phyloP scores from a whole-genome alignment of 2,329 filamentous ascomycete species.

The Venturia aucupariae region DNA sequence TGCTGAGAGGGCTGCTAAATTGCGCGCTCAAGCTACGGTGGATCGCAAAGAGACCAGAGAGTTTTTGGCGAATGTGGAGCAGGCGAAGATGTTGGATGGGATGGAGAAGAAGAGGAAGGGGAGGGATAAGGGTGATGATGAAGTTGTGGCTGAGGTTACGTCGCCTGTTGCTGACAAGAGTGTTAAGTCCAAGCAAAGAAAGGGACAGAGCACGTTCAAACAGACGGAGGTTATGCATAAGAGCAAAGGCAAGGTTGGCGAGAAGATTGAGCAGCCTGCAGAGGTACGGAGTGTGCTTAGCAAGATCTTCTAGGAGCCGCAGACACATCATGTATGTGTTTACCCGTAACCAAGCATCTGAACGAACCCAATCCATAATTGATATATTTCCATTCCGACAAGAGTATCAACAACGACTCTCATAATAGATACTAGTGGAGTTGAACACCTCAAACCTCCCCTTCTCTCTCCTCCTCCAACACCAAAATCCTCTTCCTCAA shows the following conservation, averaged over 20 bases:
- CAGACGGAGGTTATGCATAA: slow-evolving; percentile 54
- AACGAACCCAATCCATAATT: too few relatives aligned
- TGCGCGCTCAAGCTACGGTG: slow-evolving; percentile 69
- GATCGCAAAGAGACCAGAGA: slow-evolving; percentile 71
- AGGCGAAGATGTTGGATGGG: slow-evolving; percentile 66
- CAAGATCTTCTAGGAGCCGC: slow-evolving; percentile 26
- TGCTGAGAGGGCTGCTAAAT: slow-evolving; percentile 64
- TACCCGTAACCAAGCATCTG: too few relatives aligned
- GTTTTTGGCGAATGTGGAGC: slow-evolving; percentile 71
- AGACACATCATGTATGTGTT: background rate
- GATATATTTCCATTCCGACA: too few relatives aligned
- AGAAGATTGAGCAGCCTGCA: slow-evolving; percentile 16
- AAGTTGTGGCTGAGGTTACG: slow-evolving; percentile 24
- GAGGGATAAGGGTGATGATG: slow-evolving; percentile 41
- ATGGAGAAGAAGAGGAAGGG: slow-evolving; percentile 50
- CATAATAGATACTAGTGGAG: too few relatives aligned
- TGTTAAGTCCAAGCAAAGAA: slow-evolving; percentile 18
- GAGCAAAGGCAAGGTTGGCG: slow-evolving; percentile 25
- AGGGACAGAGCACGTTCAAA: slow-evolving; percentile 48
- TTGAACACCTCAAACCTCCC: too few relatives aligned
- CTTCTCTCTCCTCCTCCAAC: background rate
- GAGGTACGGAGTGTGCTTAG: slow-evolving; percentile 27
- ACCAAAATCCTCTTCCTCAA: background rate
- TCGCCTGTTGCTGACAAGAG: slow-evolving; percentile 21
- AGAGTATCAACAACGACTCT: background rate